These are phyloP conservation scores for Cordyceps tenuipes DNA, from an alignment of 2,329 filamentous ascomycete genomes.

Conservation along the genomic window DNA sequence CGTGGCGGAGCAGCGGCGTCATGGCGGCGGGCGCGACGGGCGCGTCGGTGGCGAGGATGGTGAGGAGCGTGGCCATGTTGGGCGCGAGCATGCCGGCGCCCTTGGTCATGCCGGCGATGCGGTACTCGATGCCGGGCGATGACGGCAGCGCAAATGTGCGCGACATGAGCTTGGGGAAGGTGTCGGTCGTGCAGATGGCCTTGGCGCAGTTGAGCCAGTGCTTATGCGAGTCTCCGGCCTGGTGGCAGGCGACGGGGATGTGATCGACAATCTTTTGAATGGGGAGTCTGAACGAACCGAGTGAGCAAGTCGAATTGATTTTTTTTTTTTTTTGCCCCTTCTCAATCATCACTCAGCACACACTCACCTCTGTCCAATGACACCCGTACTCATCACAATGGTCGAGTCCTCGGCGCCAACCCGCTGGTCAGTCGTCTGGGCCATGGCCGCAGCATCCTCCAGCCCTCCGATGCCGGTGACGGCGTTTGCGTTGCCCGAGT, in stretches of 20 bases:
- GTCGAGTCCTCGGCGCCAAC: slow-evolving; percentile 48
- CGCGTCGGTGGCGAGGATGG: slow-evolving; percentile 85
- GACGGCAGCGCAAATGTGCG: slow-evolving; percentile 77
- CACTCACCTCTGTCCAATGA: slow-evolving; percentile 79
- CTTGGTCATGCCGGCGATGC: slow-evolving; percentile 91
- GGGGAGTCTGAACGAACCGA: slow-evolving; percentile 57
- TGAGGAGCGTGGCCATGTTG: slow-evolving; percentile 95
- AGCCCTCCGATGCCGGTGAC: slow-evolving; percentile 87
- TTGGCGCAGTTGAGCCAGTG: slow-evolving; percentile 81
- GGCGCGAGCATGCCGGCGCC: slow-evolving; percentile 98
- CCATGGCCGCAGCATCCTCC: slow-evolving; percentile 84
- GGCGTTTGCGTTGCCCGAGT: slow-evolving; percentile 94
- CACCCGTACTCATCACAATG: slow-evolving; percentile 97
- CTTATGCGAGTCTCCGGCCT: slow-evolving; percentile 66
- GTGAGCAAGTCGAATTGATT: slow-evolving; percentile 1
- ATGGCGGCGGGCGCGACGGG: slow-evolving; percentile 64
- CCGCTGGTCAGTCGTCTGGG: slow-evolving; percentile 61
- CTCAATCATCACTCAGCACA: background rate
- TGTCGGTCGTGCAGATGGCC: slow-evolving; percentile 97
- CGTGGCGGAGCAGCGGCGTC: slow-evolving; percentile 59
- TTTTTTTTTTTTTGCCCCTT: background rate
- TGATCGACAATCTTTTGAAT: slow-evolving; percentile 82
- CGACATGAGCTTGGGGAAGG: slow-evolving; percentile 92
- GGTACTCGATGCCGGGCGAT: slow-evolving; percentile 65
- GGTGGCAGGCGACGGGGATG: slow-evolving; percentile 67